Evolutionary conservation across 371 early-diverging fungal genomes (phyloP), one percentile per base, ranked within the genome.

Genomic region (Mortierella sp.): DNA sequence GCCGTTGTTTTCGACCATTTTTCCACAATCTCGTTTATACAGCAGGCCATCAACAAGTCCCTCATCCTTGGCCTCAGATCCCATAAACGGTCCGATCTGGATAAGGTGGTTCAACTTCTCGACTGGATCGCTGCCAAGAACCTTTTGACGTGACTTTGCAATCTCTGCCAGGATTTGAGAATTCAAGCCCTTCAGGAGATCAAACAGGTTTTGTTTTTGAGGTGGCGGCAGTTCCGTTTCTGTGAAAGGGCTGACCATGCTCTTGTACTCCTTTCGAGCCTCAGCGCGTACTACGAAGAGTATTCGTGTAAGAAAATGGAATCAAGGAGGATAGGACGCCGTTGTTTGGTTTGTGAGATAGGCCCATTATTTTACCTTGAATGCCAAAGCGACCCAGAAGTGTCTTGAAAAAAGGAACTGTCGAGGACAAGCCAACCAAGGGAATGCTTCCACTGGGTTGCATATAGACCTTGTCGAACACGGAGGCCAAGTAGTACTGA

Each of bases 401-500:
- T 14, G 75, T 82, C 56, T 83, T 83, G 60, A 86, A 80, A 59
- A 87, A 87, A 2, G 78, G 68, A 8, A 70, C 70, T 0, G 78
- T 79, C 15, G 79, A 68, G 23, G 79, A 80, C 12, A 89, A 48
- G 5, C 90, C 88, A 0, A 79, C 70, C 27, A 89, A 67, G 24
- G 87, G 87, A 26, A 89, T 54, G 17, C 58, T 55, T 14, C 89
- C 88, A 8, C 76, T 69, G 1, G 88, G 88, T 65, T 88, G 87
- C 75, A 87, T 78, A 41, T 75, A 57, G 24, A 89, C 82, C 55
- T 83, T 80, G 62, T 81, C 86, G 47, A 86, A 89, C 1, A 81
- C 86, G 31, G 86, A 81, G 0, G 88, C 89, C 57, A 89, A 60
- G 62, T 81, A 87, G 64, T 88, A 89, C 21, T 81, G 81, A 7